phyloP scores from a whole-genome alignment of 2,329 filamentous ascomycete genomes.

The Chaetomium sp. region DNA sequence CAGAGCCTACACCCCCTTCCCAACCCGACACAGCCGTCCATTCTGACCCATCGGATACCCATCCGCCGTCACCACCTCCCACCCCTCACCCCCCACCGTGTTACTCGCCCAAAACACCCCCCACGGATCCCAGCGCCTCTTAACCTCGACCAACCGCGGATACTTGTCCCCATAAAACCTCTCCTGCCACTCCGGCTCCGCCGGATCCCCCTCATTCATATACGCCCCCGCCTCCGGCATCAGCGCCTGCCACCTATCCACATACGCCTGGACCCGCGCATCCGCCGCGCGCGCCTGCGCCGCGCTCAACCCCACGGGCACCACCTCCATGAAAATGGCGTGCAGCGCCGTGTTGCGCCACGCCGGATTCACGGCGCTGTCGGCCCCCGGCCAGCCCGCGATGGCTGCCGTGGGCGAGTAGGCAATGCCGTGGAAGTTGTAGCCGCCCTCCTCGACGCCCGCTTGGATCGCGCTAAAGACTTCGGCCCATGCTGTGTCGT shows the following conservation, averaged over 20 bases:
- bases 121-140: slow-evolving; percentile 45
- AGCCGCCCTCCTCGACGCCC: slow-evolving; percentile 34
- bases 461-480: slow-evolving; percentile 33
- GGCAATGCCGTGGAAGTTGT: slow-evolving; percentile 37
- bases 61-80: slow-evolving; percentile 29
- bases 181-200: slow-evolving; percentile 31
- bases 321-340: slow-evolving; percentile 27
- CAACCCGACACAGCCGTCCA: slow-evolving; percentile 30
- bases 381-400: slow-evolving; percentile 33
- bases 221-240: slow-evolving; percentile 31
- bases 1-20: not conserved
- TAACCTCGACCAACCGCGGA: slow-evolving; percentile 40
- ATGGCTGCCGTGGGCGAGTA: slow-evolving; percentile 31
- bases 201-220: slow-evolving; percentile 33
- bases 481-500: slow-evolving; percentile 27
- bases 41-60: slow-evolving; percentile 33
- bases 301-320: slow-evolving; percentile 26
- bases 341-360: slow-evolving; percentile 34
- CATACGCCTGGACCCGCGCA: slow-evolving; percentile 21
- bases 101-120: slow-evolving; percentile 40
- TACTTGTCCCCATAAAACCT: slow-evolving; percentile 36
- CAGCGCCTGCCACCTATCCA: slow-evolving; percentile 25
- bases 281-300: slow-evolving; percentile 25
- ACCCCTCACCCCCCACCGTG: slow-evolving; percentile 30
- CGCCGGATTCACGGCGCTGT: slow-evolving; percentile 36